Percentiles rank a stretch among this genome's conserved stretches.
These are phyloP conservation scores for Ceratobasidium sp. DNA, from an alignment of 1,284 basidiomycete species.

Conservation along the genomic window DNA sequence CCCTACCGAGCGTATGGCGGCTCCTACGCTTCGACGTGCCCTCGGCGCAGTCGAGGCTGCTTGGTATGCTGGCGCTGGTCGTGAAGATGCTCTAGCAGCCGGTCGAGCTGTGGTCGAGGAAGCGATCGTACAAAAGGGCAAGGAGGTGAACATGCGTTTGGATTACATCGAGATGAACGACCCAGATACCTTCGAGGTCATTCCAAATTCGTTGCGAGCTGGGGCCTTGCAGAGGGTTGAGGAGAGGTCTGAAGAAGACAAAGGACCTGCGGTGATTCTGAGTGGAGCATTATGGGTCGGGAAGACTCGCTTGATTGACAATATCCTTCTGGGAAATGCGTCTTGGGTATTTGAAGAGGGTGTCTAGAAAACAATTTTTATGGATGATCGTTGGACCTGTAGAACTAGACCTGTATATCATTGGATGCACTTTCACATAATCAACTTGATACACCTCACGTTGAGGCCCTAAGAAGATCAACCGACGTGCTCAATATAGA, in stretches of 20 bases:
- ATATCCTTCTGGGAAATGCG: conserved; percentile 76
- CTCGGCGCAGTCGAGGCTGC: conserved; percentile 62
- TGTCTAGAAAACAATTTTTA: background rate
- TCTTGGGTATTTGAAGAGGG: conserved; percentile 29
- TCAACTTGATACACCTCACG: too few relatives aligned
- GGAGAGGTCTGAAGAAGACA: conserved; percentile 32
- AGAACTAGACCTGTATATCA: background rate
- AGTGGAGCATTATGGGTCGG: conserved; percentile 92
- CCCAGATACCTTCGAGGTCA: conserved; percentile 72
- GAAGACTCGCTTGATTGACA: conserved; percentile 91
- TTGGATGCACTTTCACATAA: background rate
- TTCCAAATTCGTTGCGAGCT: conserved; percentile 51
- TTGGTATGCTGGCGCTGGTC: conserved; percentile 60
- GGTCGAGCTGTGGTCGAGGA: conserved; percentile 47
- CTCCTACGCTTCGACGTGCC: conserved; percentile 77
- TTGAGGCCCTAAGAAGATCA: too few relatives aligned
- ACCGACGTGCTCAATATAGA: too few relatives aligned
- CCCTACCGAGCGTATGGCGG: conserved; percentile 66
- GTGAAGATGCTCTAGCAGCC: conserved; percentile 60
- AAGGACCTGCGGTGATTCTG: conserved; percentile 67
- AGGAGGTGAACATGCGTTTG: conserved; percentile 65
- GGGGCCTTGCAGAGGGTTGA: conserved; percentile 28
- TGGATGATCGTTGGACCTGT: background rate
- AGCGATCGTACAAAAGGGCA: conserved; percentile 50
- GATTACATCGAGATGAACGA: conserved; percentile 95